Conservation (phyloP, 805 yeast genomes). For the Candida oleophila region DNA sequence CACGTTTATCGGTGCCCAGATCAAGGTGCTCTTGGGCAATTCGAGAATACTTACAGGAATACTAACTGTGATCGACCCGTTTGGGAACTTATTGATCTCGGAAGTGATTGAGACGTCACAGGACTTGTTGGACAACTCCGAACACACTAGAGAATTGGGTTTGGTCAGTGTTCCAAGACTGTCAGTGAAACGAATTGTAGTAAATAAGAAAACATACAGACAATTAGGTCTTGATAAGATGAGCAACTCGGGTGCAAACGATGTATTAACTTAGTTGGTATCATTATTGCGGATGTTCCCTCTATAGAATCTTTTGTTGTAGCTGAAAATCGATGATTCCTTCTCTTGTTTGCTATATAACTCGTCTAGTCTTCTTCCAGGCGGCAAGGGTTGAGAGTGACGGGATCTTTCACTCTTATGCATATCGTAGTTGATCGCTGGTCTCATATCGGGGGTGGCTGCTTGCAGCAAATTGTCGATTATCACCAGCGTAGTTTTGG, state of each 20-base stretch:
- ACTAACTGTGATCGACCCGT: constrained; percentile 41
- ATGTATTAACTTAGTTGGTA: background rate
- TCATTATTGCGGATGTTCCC: background rate
- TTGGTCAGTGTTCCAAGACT: constrained; percentile 52
- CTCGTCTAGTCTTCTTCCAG: background rate
- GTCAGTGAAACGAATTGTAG: constrained; percentile 30
- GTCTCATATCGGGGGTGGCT: too few species aligned
- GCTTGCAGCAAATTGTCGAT: too few species aligned
- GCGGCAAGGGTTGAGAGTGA: background rate
- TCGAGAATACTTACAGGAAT: constrained; percentile 35
- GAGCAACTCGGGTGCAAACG: background rate
- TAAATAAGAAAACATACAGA: constrained; percentile 19
- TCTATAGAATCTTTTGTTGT: background rate
- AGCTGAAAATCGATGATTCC: background rate
- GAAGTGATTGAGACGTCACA: constrained; percentile 31
- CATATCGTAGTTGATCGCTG: constrained; percentile 1
- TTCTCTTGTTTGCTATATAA: background rate
- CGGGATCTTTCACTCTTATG: background rate
- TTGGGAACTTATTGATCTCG: constrained; percentile 40
- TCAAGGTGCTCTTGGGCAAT: constrained; percentile 28
- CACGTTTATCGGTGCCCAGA: constrained; percentile 29
- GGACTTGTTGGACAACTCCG: constrained; percentile 22
- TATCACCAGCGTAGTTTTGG: too few species aligned
- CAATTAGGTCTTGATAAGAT: background rate
- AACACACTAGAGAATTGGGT: constrained; percentile 44